Evolutionary conservation across 73 alveolate species (phyloP).

Genomic region (Tetrahymena borealis): DNA sequence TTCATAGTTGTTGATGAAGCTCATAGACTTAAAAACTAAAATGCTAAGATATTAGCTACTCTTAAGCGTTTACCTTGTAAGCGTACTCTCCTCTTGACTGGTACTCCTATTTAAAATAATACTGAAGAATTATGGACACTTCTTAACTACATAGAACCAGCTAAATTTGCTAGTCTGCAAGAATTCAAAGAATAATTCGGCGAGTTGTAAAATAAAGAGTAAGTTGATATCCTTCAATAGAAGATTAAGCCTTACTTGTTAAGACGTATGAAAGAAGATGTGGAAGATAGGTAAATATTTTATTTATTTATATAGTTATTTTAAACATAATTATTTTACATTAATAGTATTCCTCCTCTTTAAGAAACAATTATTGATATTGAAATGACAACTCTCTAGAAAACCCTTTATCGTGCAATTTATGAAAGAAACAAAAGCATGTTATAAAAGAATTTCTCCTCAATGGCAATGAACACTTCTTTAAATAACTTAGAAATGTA

Average conservation of each 20-base stretch:
- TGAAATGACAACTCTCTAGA: conserved; percentile 77
- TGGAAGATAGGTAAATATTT: conserved; percentile 59
- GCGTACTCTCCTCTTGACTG: conserved; percentile 79
- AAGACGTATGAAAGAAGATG: conserved; percentile 97
- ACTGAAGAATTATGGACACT: conserved; percentile 96
- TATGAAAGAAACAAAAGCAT: conserved; percentile 76
- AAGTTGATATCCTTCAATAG: conserved; percentile 60
- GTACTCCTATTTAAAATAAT: conserved; percentile 96
- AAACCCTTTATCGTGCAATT: conserved; percentile 78
- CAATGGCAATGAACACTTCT: conserved; percentile 63
- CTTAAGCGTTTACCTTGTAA: conserved; percentile 87
- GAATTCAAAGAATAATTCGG: conserved; percentile 61
- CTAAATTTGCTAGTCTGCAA: conserved; percentile 47
- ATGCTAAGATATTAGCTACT: conserved; percentile 79
- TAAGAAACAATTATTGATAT: conserved; percentile 91
- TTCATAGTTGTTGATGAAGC: conserved; percentile 98
- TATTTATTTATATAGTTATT: too few relatives aligned
- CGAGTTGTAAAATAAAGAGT: conserved; percentile 59
- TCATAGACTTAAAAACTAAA: conserved; percentile 92
- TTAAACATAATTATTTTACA: too few relatives aligned
- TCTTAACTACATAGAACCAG: conserved; percentile 93
- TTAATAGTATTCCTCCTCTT: conserved; percentile 81
- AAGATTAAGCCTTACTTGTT: conserved; percentile 88
- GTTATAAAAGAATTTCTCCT: conserved; percentile 47
- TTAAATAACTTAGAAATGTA: conserved; percentile 77